Percentiles rank a stretch among this genome's conserved stretches.
phyloP scores from a whole-genome alignment of 2,329 filamentous ascomycete species.

The Xylaria sp. region DNA sequence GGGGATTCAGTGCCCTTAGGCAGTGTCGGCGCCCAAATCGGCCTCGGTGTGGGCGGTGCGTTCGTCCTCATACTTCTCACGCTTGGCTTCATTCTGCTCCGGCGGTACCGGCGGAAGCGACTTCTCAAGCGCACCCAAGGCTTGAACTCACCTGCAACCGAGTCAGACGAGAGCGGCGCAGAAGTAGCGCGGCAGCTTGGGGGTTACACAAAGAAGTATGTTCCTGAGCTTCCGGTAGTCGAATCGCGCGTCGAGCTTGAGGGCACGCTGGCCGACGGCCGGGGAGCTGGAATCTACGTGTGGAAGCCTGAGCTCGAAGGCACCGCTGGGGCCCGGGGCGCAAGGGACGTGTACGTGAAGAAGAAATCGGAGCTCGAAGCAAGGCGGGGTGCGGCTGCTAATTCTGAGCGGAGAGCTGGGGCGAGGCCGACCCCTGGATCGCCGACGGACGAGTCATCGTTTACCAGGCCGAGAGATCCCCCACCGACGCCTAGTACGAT shows the following conservation, averaged over 20 bases:
- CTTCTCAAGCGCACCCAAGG: neutral
- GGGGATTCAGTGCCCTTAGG: neutral
- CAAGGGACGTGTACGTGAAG: slow-evolving; percentile 2
- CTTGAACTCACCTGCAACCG: neutral
- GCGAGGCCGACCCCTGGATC: neutral
- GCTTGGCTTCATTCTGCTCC: neutral
- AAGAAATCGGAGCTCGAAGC: slow-evolving; percentile 15
- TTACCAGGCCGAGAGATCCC: neutral
- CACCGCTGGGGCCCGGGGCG: neutral
- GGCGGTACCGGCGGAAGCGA: slow-evolving; percentile 9
- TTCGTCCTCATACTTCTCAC: neutral
- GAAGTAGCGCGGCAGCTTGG: neutral
- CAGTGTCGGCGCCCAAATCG: neutral
- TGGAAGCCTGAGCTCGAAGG: slow-evolving; percentile 22
- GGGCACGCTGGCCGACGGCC: neutral
- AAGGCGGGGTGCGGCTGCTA: neutral
- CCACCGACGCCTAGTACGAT: neutral
- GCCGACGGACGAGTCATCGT: neutral
- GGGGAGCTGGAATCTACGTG: slow-evolving; percentile 15
- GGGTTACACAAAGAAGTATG: neutral
- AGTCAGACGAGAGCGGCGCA: neutral
- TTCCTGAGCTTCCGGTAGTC: neutral
- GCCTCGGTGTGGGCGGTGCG: neutral
- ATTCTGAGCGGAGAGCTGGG: too few species aligned
- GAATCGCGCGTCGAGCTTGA: slow-evolving; percentile 8